Evolutionary conservation across 768 basidiomycete genomes (phyloP).

Genomic region (Naganishia antarctica): DNA sequence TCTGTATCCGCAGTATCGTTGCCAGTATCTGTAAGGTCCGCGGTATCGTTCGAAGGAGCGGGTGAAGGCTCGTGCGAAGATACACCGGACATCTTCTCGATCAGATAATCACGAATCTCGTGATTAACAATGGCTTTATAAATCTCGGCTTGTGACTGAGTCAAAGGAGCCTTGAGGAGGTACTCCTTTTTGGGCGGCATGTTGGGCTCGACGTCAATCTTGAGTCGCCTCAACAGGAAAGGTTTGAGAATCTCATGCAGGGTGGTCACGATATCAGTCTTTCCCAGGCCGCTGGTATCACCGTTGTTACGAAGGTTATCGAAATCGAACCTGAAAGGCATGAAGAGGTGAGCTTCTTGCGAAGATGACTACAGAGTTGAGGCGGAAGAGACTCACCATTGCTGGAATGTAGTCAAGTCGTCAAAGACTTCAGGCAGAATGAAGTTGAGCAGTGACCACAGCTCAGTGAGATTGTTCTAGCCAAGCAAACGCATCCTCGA

Average conservation of each 20-base stretch:
- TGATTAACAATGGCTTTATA: constrained; percentile 75
- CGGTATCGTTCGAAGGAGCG: constrained; percentile 7
- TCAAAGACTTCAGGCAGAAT: constrained; percentile 90
- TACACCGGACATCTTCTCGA: constrained; percentile 53
- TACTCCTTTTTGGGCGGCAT: constrained; percentile 85
- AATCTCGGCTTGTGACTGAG: constrained; percentile 70
- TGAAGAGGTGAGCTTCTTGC: background rate
- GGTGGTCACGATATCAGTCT: constrained; percentile 63
- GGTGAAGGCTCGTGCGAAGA: constrained; percentile 21
- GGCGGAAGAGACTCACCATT: constrained; percentile 58
- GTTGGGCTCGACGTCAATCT: constrained; percentile 81
- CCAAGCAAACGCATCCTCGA: background rate
- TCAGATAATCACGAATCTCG: constrained; percentile 56
- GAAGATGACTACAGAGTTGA: background rate
- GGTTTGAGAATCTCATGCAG: constrained; percentile 90
- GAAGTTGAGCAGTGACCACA: constrained; percentile 94
- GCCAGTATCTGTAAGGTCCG: background rate
- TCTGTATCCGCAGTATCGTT: constrained; percentile 34
- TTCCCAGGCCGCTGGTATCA: constrained; percentile 35
- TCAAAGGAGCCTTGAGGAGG: constrained; percentile 84
- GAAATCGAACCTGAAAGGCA: constrained; percentile 36
- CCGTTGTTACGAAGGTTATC: constrained; percentile 39
- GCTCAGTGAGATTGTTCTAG: constrained; percentile 88
- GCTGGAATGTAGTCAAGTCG: constrained; percentile 81
- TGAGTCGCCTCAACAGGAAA: constrained; percentile 85